phyloP scores from a whole-genome alignment of 306 rosid genomes.

The Pachyrhizus erosus region DNA sequence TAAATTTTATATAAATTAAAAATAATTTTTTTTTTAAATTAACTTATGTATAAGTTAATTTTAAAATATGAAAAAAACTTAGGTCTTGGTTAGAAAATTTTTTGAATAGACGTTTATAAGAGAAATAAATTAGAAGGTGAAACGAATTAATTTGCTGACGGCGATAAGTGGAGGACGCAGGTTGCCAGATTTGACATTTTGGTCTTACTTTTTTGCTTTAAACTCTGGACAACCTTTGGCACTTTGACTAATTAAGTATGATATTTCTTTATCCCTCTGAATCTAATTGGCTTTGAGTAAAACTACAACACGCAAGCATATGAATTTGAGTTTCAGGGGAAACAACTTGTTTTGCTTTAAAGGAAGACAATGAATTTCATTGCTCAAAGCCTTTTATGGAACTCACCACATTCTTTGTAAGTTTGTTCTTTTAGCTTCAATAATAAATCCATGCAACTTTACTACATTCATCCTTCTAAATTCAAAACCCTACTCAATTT shows the following conservation, averaged over 20 bases:
- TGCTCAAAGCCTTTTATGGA: background rate
- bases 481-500: background rate
- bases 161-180: no score
- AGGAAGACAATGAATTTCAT: background rate
- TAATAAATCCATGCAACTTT: no score
- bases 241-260: background rate
- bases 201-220: background rate
- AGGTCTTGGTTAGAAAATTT: no score
- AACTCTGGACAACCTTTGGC: background rate
- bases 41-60: no score
- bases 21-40: no score
- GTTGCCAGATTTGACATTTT: background rate
- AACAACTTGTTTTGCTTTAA: background rate
- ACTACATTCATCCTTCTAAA: background rate
- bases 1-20: no score
- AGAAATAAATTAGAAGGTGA: no score
- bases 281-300: background rate
- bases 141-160: no score
- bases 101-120: no score
- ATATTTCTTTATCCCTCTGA: background rate
- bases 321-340: conserved; percentile 12
- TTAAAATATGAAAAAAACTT: no score
- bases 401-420: no score
- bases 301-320: background rate
- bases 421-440: background rate